phyloP scores from a whole-genome alignment of 2,329 filamentous ascomycete species.

The Calonectria pteridis region DNA sequence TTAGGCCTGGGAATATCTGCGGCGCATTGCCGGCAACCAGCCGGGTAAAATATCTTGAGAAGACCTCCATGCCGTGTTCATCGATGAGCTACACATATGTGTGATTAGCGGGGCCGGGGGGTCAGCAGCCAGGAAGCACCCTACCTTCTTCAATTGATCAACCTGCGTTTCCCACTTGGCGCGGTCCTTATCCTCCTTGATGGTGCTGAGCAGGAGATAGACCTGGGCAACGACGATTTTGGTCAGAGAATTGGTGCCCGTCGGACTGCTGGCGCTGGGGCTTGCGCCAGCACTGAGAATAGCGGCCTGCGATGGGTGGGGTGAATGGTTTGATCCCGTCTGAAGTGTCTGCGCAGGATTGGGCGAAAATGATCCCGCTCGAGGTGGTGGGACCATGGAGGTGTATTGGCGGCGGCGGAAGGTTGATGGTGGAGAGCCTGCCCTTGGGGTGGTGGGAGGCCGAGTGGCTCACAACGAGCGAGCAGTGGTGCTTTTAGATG shows the following conservation, averaged over 20 bases:
- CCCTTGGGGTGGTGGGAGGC: conserved; percentile 52
- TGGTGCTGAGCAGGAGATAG: conserved; percentile 91
- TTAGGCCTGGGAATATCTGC: conserved; percentile 88
- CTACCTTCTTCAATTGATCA: conserved; percentile 92
- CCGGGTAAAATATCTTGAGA: conserved; percentile 94
- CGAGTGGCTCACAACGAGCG: conserved; percentile 48
- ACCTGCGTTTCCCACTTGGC: conserved; percentile 93
- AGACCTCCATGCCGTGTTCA: conserved; percentile 99
- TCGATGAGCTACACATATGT: conserved; percentile 78
- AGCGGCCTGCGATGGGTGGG: conserved; percentile 68
- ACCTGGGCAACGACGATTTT: conserved; percentile 97
- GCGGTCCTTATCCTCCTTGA: conserved; percentile 93
- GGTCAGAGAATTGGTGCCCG: conserved; percentile 76
- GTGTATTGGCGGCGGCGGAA: conserved; percentile 52
- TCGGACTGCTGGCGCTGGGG: conserved; percentile 73
- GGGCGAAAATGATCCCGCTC: conserved; percentile 75
- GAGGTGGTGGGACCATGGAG: conserved; percentile 71
- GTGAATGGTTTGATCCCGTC: conserved; percentile 67
- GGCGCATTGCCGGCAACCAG: conserved; percentile 91
- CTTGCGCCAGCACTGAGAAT: conserved; percentile 71
- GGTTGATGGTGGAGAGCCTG: conserved; percentile 51
- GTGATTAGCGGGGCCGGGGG: conserved; percentile 35
- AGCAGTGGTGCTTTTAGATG: conserved; percentile 44
- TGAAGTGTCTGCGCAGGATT: conserved; percentile 70
- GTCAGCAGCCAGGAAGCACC: conserved; percentile 38